A percentile compares a stretch with the other conserved stretches of the same genome.
Evolutionary conservation across 1,284 basidiomycete species (phyloP).

Genomic region (Takashimella koratensis): DNA sequence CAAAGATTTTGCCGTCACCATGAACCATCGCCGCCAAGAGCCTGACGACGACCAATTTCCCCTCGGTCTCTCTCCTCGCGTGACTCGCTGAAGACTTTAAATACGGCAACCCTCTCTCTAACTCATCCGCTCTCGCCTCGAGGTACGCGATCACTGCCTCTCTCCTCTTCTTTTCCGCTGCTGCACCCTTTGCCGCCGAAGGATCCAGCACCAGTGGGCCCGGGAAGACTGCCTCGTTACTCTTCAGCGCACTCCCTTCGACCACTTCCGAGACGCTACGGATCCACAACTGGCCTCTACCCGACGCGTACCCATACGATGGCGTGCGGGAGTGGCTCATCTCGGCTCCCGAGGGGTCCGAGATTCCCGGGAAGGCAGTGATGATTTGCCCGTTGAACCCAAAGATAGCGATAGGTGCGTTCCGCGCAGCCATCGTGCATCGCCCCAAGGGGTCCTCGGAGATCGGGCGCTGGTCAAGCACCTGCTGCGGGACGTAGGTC

Average conservation of each 20-base stretch:
- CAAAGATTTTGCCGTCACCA: conserved; percentile 76
- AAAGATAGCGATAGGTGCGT: conserved; percentile 76
- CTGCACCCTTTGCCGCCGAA: conserved; percentile 58
- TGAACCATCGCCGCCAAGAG: conserved; percentile 75
- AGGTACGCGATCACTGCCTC: conserved; percentile 73
- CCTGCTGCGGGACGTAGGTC: conserved; percentile 52
- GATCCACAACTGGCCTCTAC: conserved; percentile 64
- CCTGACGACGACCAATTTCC: conserved; percentile 69
- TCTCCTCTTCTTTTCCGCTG: conserved; percentile 74
- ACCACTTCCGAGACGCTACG: conserved; percentile 64
- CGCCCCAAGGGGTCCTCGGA: conserved; percentile 75
- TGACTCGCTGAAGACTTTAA: conserved; percentile 52
- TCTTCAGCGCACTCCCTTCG: conserved; percentile 62
- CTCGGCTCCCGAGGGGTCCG: conserved; percentile 68
- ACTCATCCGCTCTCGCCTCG: conserved; percentile 67
- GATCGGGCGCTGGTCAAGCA: conserved; percentile 50
- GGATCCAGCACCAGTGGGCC: conserved; percentile 81
- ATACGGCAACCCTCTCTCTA: conserved; percentile 71
- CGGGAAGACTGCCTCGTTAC: conserved; percentile 63
- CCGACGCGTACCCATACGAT: conserved; percentile 53
- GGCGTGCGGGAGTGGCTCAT: conserved; percentile 63
- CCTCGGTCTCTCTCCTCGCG: conserved; percentile 63
- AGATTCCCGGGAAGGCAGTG: conserved; percentile 75
- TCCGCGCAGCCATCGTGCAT: conserved; percentile 55
- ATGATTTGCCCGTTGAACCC: conserved; percentile 85